A percentile compares a stretch with the other conserved stretches of the same genome.
phyloP scores from a whole-genome alignment of 2,329 filamentous ascomycete genomes.

The Harringtonia aguacate region DNA sequence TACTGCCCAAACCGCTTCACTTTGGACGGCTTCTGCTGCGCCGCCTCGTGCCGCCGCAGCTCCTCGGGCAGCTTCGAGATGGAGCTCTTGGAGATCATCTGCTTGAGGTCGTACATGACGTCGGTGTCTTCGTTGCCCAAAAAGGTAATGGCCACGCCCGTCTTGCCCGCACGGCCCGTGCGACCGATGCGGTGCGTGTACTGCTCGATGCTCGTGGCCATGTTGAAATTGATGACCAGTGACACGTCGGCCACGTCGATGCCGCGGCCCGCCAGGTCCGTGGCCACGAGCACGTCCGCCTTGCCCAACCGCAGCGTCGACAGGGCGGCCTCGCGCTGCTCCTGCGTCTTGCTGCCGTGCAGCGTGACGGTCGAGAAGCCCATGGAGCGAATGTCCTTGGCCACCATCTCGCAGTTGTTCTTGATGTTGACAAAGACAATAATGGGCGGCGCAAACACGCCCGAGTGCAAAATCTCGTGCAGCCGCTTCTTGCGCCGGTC shows the following conservation, averaged over 20 bases:
- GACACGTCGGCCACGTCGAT: conserved; percentile 94
- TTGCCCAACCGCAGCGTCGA: conserved; percentile 70
- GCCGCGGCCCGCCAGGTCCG: conserved; percentile 90
- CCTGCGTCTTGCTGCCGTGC: conserved; percentile 93
- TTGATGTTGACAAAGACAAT: conserved; percentile 99
- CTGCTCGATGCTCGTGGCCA: conserved; percentile 84
- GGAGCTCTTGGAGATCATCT: conserved; percentile 86
- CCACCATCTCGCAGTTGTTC: conserved; percentile 92
- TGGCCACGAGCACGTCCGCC: conserved; percentile 85
- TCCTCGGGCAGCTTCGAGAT: conserved; percentile 90
- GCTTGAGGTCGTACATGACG: conserved; percentile 86
- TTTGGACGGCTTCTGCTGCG: conserved; percentile 62
- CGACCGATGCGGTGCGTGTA: conserved; percentile 96
- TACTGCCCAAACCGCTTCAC: conserved; percentile 14
- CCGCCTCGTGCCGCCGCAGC: conserved; percentile 75
- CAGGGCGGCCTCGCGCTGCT: conserved; percentile 90
- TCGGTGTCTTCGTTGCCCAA: conserved; percentile 82
- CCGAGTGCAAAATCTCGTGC: conserved; percentile 73
- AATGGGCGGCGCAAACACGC: conserved; percentile 77
- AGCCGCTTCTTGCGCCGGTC: conserved; percentile 95
- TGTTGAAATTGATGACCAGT: conserved; percentile 97
- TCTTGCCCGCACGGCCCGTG: conserved; percentile 95
- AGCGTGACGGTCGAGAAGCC: conserved; percentile 84
- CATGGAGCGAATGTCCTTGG: conserved; percentile 87
- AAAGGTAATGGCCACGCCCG: conserved; percentile 92